Base-by-base conservation (phyloP, 2,329 filamentous ascomycete species). In the Berkeleyomyces basicola region DNA sequence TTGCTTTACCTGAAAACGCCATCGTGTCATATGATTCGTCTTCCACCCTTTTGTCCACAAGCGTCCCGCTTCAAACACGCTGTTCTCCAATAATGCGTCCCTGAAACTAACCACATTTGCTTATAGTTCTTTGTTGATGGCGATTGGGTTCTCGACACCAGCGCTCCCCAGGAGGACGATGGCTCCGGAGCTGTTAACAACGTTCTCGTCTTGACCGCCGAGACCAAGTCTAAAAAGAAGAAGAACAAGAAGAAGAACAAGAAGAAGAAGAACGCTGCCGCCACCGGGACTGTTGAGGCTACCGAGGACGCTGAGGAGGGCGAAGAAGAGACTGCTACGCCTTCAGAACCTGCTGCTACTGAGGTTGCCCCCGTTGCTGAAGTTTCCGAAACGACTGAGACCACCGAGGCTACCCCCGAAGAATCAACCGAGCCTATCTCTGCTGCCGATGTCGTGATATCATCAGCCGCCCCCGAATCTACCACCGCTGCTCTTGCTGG, bases 121-220 rank as follows among this genome's bases (percentile, higher is more conserved):
- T 61, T 23, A 23, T 72, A 96, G 92, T 99, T 96, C 74, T 88
- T 99, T 69, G 92, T 96, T 68, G 90, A 99, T 80, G 89, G 88
- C 68, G 82, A 82, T 68, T 99, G 93, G 93, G 84, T 84, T 59
- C 87, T 85, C 72, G 91, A 96, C 74, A 83, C 85, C 69, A 83
- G 84, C 64, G 87, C 85, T 49, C 87, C 88, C 65, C 85, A 87
- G 75, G 91, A 96, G 76, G 82, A 83, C 70, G 92, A 96, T 78
- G 80, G 82, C 67, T 79, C 84, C 70, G 87, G 88, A 70, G 96
- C 92, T 80, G 79, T 90, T 69, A 97, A 97, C 81, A 97, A 97
- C 82, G 84, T 96, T 67, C 81, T 99, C 63, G 81, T 82, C 47
- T 83, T 87, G 36, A 39, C 37, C 23, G 11, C 58, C 58, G 65